Conservation (phyloP, 441 rosid genomes). For the Populus hybrid region DNA sequence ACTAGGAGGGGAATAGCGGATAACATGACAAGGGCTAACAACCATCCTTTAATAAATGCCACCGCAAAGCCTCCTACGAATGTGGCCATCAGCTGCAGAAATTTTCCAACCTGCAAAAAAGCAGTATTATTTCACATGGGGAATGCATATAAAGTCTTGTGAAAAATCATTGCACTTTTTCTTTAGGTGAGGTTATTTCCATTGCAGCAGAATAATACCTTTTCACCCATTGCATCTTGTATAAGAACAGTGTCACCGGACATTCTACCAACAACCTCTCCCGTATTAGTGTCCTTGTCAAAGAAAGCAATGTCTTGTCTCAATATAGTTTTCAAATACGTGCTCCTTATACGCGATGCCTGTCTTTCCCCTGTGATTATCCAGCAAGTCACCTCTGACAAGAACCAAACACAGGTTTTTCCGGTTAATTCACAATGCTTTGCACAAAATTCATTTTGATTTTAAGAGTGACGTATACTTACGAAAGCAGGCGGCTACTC, state of each 20-base stretch:
- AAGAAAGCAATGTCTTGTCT: too few species aligned
- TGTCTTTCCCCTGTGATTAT: slow-evolving; percentile 79
- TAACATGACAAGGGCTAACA: slow-evolving; percentile 68
- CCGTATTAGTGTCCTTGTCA: too few species aligned
- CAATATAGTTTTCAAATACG: too few species aligned
- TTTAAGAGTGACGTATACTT: slow-evolving; percentile 24
- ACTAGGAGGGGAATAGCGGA: slow-evolving; percentile 64
- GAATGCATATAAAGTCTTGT: slow-evolving; percentile 1
- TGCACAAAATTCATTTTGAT: background rate
- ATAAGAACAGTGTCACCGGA: too few species aligned
- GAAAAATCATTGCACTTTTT: background rate
- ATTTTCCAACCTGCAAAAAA: slow-evolving; percentile 64
- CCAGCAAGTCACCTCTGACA: slow-evolving; percentile 69
- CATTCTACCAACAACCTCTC: too few species aligned
- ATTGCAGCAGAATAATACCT: slow-evolving; percentile 34
- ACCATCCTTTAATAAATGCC: slow-evolving; percentile 74
- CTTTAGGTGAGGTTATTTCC: background rate
- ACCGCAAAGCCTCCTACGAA: slow-evolving; percentile 67
- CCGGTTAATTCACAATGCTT: background rate
- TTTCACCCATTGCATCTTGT: too few species aligned
- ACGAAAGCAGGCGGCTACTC: slow-evolving; percentile 59
- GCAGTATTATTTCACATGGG: background rate
- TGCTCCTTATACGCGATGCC: slow-evolving; percentile 40
- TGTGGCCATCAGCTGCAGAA: slow-evolving; percentile 54
- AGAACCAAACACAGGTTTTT: slow-evolving; percentile 3